phyloP scores from a whole-genome alignment of 495 filamentous ascomycete species.

The Elaphomyces granulatus region DNA sequence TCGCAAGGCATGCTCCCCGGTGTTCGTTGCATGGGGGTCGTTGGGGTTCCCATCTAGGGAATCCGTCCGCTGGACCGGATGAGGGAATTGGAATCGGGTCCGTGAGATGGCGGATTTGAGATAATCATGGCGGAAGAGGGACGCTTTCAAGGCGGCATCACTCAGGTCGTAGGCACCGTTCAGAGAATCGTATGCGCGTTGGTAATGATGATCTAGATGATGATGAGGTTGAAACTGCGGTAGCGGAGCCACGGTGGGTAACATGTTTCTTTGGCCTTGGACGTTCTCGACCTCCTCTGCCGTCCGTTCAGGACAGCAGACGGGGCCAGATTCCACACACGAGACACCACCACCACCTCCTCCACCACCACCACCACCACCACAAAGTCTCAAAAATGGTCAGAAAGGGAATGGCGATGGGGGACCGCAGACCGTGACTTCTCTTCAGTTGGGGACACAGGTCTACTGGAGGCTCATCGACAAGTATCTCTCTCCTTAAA shows the following conservation, averaged over 20 bases:
- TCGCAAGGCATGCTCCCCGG: conserved; percentile 64
- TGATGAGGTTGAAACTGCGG: conserved; percentile 34
- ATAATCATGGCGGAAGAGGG: conserved; percentile 16
- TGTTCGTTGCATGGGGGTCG: conserved; percentile 12
- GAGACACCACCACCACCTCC: too few species aligned
- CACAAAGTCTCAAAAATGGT: too few species aligned
- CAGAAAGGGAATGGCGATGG: conserved; percentile 5
- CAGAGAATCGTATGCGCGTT: conserved; percentile 18
- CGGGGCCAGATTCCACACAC: too few species aligned
- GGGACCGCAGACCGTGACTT: too few species aligned
- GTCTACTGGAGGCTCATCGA: conserved; percentile 27
- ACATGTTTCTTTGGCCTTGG: conserved; percentile 22
- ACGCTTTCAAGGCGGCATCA: conserved; percentile 12
- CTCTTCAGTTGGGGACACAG: too few species aligned
- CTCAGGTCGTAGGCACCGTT: conserved; percentile 21
- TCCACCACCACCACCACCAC: too few species aligned
- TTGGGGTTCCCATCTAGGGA: conserved; percentile 14
- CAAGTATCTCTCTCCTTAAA: conserved; percentile 29
- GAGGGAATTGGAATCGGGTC: conserved; percentile 28
- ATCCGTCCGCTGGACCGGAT: conserved; percentile 29
- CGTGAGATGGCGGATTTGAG: conserved; percentile 17
- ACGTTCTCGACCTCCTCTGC: conserved; percentile 4
- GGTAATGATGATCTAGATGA: conserved; percentile 24
- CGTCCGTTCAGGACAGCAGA: background rate
- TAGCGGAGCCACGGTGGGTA: conserved; percentile 32